These are phyloP conservation scores for Cucumis cinereus DNA, from an alignment of 306 rosid species.

Conservation along the genomic window DNA sequence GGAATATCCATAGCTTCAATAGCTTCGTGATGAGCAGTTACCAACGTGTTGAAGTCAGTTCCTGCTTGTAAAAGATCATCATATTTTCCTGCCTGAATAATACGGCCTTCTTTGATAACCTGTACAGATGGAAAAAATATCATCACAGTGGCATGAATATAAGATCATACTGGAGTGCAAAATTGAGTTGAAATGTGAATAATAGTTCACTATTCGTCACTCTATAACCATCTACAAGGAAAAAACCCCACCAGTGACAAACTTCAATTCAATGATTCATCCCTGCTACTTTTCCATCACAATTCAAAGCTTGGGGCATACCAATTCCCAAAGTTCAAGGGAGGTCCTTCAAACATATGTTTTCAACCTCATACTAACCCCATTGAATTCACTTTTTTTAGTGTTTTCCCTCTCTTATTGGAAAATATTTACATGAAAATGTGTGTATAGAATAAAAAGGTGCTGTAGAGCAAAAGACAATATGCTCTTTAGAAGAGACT, in stretches of 20 bases:
- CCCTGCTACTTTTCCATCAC: background rate
- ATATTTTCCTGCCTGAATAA: constrained; percentile 91
- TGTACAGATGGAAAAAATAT: constrained; percentile 21
- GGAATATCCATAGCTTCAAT: constrained; percentile 98
- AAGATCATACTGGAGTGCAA: background rate
- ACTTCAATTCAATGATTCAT: background rate
- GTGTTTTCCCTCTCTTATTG: background rate
- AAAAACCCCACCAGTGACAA: background rate
- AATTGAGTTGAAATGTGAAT: background rate
- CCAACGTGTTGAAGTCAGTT: constrained; percentile 83
- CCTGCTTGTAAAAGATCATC: constrained; percentile 96
- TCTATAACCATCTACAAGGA: background rate
- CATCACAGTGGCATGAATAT: background rate
- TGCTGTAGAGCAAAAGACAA: background rate
- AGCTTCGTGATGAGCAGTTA: constrained; percentile 95
- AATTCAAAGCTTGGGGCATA: background rate
- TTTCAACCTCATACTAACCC: background rate
- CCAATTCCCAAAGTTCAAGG: background rate
- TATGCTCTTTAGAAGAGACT: background rate
- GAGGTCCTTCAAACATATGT: background rate
- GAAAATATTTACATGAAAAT: background rate
- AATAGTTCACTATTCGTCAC: background rate
- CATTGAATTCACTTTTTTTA: background rate
- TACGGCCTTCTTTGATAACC: constrained; percentile 86
- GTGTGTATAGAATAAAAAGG: background rate